A percentile compares a stretch with the other conserved stretches of the same genome.
Conservation (phyloP, 2,329 filamentous ascomycete species). For the Dactylonectria estremocensis region DNA sequence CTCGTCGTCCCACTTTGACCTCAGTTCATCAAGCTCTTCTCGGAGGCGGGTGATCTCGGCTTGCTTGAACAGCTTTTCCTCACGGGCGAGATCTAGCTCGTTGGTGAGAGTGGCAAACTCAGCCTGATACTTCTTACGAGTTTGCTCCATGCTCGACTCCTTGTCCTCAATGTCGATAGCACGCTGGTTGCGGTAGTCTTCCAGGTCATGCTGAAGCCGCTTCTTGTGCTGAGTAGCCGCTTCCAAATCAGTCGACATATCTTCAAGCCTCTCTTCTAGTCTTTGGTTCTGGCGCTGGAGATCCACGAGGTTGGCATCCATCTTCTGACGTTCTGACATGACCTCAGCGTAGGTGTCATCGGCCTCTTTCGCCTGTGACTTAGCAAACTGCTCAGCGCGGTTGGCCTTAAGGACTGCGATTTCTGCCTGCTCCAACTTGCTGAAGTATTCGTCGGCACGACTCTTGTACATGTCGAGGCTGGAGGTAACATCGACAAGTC, state of each 20-base stretch:
- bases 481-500: conserved; percentile 85
- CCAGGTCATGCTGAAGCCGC: conserved; percentile 94
- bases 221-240: conserved; percentile 91
- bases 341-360: conserved; percentile 92
- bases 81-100: conserved; percentile 93
- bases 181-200: conserved; percentile 95
- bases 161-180: conserved; percentile 98
- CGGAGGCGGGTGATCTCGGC: conserved; percentile 89
- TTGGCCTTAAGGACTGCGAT: conserved; percentile 94
- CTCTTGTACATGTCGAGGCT: conserved; percentile 92
- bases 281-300: conserved; percentile 91
- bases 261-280: conserved; percentile 91
- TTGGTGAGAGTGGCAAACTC: conserved; percentile 92
- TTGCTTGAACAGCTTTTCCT: conserved; percentile 89
- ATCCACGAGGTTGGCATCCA: conserved; percentile 90
- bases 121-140: conserved; percentile 95
- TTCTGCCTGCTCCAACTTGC: conserved; percentile 96
- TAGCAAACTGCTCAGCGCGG: conserved; percentile 94
- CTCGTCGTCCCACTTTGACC: conserved; percentile 98
- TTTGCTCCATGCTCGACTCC: conserved; percentile 96
- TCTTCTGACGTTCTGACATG: conserved; percentile 92
- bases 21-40: conserved; percentile 95
- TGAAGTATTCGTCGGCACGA: conserved; percentile 95
- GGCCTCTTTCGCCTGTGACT: conserved; percentile 88
- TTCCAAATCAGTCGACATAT: conserved; percentile 90